A percentile compares a stretch with the other conserved stretches of the same genome.
phyloP scores from a whole-genome alignment of 192 early-diverging fungal species.

The Linnemannia elongata region DNA sequence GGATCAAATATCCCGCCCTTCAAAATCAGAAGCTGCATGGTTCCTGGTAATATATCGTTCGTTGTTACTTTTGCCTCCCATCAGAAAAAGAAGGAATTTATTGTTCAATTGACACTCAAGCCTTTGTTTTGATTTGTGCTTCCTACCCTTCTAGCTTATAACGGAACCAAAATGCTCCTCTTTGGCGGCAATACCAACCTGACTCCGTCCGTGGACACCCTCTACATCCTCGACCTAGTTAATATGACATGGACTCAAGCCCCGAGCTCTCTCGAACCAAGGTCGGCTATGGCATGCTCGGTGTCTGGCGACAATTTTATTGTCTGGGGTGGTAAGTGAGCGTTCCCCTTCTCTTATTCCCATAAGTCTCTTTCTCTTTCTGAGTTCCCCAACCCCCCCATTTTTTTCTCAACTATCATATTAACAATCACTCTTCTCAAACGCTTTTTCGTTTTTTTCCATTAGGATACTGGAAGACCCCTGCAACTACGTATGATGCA shows the following conservation, averaged over 20 bases:
- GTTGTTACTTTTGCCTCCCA: not conserved
- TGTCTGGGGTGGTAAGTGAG: not conserved
- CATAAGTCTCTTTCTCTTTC: too few species aligned
- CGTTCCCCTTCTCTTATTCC: not conserved
- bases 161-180: slow-evolving; percentile 6
- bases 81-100: not conserved
- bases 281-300: not conserved
- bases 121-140: not conserved
- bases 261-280: not conserved
- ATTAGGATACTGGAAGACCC: too few species aligned
- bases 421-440: too few species aligned
- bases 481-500: too few species aligned
- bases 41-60: not conserved
- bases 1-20: not conserved
- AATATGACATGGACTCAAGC: not conserved
- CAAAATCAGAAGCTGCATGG: not conserved
- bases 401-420: too few species aligned
- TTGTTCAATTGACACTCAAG: not conserved
- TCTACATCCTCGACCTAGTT: not conserved
- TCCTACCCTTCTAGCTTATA: not conserved
- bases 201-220: not conserved
- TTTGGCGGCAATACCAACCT: not conserved
- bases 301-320: slow-evolving; percentile 1
- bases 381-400: too few species aligned
- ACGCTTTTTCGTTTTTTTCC: too few species aligned